Base-by-base conservation (phyloP, 176 grass and related monocot species). In the Poa pratensis region DNA sequence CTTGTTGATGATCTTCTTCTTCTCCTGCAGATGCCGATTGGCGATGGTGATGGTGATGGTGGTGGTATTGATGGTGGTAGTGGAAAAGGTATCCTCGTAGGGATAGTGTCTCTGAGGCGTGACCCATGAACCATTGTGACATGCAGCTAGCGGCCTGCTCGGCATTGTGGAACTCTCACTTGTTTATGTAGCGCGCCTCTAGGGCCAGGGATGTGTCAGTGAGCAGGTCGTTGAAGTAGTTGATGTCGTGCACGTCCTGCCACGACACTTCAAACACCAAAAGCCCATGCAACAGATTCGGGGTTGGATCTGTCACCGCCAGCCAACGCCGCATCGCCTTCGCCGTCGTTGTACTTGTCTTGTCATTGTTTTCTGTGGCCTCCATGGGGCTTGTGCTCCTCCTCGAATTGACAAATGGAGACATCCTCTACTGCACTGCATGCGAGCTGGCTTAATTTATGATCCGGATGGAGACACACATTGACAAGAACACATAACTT, bases 151-250 rank as follows among this genome's bases (percentile, higher is more conserved):
- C 92, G 3, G 95, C 92, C 54, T 97, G 92, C 26, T 97, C 91
- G 3, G 91, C 87, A 61, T 83, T 93, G 37, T 91, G 87, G 54
- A 97, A 97, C 80, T 97, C 95, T 91, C 95, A 97, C 79, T 93
- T 93, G 75, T 89, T 98, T 89, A 98, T 95, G 90, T 80, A 90
- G 14, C 89, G 84, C 16, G 92, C 91, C 84, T n/a, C 95, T 58
- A 98, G 78, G n/a, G 93, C 95, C 15, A 98, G 75, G 13, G 87
- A 89, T 50, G 95, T 93, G 80, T 98, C 95, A 2, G 80, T 92
- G 40, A 95, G 95, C 57, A 98, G 93, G 81, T 93, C 92, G 53
- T 98, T 98, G 13, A 87, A 84, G 86, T 98, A 98, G 84, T 98
- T 98, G 79, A 98, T 98, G 62, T 91, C 93, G 26, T 93, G 92